Base-by-base conservation (phyloP, 345 rosid species). In the Ricinus communis region DNA sequence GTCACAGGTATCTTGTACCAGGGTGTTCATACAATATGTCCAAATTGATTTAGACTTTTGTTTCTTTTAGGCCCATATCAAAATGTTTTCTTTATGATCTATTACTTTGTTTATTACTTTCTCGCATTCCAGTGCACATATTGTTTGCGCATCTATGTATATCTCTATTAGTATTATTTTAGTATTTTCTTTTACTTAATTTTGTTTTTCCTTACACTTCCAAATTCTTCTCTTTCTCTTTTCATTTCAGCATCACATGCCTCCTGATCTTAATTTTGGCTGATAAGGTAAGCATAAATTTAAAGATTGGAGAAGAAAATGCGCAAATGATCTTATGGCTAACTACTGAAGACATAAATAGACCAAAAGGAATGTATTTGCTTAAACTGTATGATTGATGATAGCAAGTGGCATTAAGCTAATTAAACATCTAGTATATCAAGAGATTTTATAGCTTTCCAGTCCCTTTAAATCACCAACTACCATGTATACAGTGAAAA, bases 391-490 rank as follows among this genome's bases (percentile, higher is more conserved):
- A 27, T 24, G 15, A 2, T 22, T 66, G 22, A 43, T 43, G 0
- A 56, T 38, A 27, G 38, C n/a, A 8, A 53, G 36, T 22, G 6
- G 2, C n/a, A 40, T 41, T 62, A 40, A 38, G 66, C 43, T 59
- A 18, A 59, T 59, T 31, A 59, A 41, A 21, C 19, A 40, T 41
- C 30, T 6, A 63, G 19, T 11, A 41, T 41, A 1, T 38, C 52
- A 54, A 68, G 51, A 38, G 18, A 52, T 14, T 38, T 13, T 25
- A 4, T 8, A 1, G 36, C 28, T 56, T 70, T 59, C 65, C n/a
- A 46, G 46, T 46, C 10, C 24, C 21, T 30, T 46, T 5, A 46
- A 46, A 70, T 59, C 66, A 70, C 60, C 25, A 53, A 53, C 71
- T 7, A 38, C 61, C 61, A 53, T 5, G 22, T 53, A 41, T 24